Percentiles rank a stretch among this genome's conserved stretches.
Conservation (phyloP, 306 rosid genomes). For the Acacia melanoxylon region DNA sequence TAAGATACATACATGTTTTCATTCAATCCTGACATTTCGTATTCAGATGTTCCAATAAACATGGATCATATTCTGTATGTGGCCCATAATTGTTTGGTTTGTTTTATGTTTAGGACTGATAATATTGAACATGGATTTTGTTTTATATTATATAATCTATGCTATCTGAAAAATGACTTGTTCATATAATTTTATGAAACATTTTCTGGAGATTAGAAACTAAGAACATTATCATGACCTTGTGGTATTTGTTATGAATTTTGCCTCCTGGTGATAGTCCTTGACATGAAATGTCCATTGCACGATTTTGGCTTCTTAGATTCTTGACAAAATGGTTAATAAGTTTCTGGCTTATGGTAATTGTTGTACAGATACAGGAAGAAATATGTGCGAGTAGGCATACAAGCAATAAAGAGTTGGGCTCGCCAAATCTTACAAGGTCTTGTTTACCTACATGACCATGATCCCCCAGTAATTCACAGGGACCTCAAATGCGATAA, state of each 20-base stretch:
- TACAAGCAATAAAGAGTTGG: constrained; percentile 79
- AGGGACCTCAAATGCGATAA: constrained; percentile 93
- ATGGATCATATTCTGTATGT: background rate
- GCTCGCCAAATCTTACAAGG: constrained; percentile 76
- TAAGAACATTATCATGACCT: background rate
- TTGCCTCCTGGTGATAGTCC: background rate
- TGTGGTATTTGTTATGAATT: background rate
- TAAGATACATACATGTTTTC: background rate
- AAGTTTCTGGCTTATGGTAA: constrained; percentile 19
- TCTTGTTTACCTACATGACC: constrained; percentile 74
- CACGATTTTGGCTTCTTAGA: background rate
- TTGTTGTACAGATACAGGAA: constrained; percentile 62
- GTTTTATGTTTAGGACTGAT: background rate
- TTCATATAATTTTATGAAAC: background rate
- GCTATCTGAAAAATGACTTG: background rate
- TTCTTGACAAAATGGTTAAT: constrained; percentile 6
- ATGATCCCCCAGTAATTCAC: constrained; percentile 86
- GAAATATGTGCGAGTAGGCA: constrained; percentile 58
- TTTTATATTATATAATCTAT: background rate
- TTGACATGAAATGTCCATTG: background rate
- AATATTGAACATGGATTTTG: background rate
- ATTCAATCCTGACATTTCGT: background rate
- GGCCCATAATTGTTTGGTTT: background rate
- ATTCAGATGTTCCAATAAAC: background rate
- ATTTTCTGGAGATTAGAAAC: background rate